These are phyloP conservation scores for Ophiosphaerella herpotricha DNA, from an alignment of 2,329 filamentous ascomycete species.

Conservation along the genomic window DNA sequence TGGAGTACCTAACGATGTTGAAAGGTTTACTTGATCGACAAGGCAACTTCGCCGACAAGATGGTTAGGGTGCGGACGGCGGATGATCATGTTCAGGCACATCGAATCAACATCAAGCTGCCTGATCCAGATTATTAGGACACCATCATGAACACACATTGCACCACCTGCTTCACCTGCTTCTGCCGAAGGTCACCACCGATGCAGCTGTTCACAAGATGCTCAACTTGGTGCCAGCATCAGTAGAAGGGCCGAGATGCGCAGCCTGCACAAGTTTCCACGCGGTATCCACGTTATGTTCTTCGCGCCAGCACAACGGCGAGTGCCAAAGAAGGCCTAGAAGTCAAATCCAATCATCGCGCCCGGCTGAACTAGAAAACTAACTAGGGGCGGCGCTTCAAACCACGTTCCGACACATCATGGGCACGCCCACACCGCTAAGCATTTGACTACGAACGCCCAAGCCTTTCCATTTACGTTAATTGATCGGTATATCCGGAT, in stretches of 20 bases:
- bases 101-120: not conserved
- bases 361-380: not conserved
- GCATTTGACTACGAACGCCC: constrained; percentile 7
- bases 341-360: not conserved
- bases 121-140: too few species aligned
- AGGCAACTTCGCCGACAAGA: not conserved
- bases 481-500: constrained; percentile 5
- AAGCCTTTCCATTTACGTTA: constrained; percentile 11
- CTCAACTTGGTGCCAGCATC: too few species aligned
- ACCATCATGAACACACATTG: too few species aligned
- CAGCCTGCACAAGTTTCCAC: not conserved
- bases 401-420: constrained; percentile 8
- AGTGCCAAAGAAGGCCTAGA: not conserved
- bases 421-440: constrained; percentile 1
- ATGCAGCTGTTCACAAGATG: too few species aligned
- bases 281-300: not conserved
- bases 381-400: constrained; percentile 1
- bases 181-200: too few species aligned
- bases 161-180: too few species aligned
- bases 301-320: not conserved
- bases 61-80: not conserved
- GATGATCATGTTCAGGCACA: not conserved
- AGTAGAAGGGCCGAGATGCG: not conserved
- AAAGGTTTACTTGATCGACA: not conserved
- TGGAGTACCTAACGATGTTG: not conserved